Evolutionary conservation across 208 protist species (phyloP).

Genomic region (Wallacemonas rigidus): DNA sequence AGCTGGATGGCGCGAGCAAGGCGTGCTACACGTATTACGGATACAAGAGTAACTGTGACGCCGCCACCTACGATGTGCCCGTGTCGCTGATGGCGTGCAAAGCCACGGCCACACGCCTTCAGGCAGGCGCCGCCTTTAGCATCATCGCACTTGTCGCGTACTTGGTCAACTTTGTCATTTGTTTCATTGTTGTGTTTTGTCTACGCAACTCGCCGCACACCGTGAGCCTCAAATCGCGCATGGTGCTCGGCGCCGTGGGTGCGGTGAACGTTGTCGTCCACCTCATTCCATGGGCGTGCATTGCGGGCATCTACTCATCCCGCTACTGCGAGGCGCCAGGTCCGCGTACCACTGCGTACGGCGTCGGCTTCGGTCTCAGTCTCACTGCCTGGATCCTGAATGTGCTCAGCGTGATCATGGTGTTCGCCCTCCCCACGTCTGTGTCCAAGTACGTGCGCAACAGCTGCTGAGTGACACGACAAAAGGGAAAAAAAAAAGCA

Average conservation of each 20-base stretch:
- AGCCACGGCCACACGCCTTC: slow-evolving; percentile 29
- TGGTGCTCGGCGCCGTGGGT: slow-evolving; percentile 37
- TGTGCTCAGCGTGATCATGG: slow-evolving; percentile 24
- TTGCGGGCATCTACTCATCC: slow-evolving; percentile 40
- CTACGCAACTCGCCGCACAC: slow-evolving; percentile 25
- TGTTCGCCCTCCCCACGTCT: slow-evolving; percentile 19
- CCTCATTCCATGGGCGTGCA: slow-evolving; percentile 52
- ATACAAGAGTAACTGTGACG: slow-evolving; percentile 72
- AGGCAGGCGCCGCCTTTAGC: slow-evolving; percentile 61
- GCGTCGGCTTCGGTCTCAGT: slow-evolving; percentile 63
- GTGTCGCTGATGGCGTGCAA: slow-evolving; percentile 40
- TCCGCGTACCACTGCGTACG: slow-evolving; percentile 35
- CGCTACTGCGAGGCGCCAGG: slow-evolving; percentile 23
- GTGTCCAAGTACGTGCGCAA: slow-evolving; percentile 12
- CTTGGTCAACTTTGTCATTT: slow-evolving; percentile 30
- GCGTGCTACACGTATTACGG: slow-evolving; percentile 81
- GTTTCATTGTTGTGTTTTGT: slow-evolving; percentile 32
- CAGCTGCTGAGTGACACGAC: neutral
- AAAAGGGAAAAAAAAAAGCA: neutral
- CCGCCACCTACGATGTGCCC: slow-evolving; percentile 33
- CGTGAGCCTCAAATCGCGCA: slow-evolving; percentile 20
- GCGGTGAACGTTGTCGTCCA: slow-evolving; percentile 32
- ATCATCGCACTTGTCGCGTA: slow-evolving; percentile 53
- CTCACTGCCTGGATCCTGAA: slow-evolving; percentile 57
- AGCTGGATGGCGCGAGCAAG: slow-evolving; percentile 38